A percentile compares a stretch with the other conserved stretches of the same genome.
Evolutionary conservation across 805 yeast species (phyloP).

Genomic region (Metschnikowia arizonensis): DNA sequence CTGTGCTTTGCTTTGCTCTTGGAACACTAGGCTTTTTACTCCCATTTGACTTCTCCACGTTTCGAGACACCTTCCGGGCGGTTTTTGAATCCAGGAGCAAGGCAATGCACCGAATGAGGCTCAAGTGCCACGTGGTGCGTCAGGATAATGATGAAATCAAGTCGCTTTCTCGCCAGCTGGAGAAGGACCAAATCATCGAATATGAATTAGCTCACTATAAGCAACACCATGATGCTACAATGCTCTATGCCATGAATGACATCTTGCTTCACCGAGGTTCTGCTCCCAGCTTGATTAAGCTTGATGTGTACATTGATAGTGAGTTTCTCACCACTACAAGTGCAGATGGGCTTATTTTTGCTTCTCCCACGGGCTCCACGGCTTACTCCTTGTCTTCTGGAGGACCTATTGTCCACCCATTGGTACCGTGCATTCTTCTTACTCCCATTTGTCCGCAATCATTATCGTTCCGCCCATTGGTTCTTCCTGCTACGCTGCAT

Average conservation of each 20-base stretch:
- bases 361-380: constrained; percentile 94
- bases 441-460: constrained; percentile 94
- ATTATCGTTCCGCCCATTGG: constrained; percentile 81
- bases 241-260: constrained; percentile 87
- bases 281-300: constrained; percentile 75
- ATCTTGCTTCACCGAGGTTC: constrained; percentile 84
- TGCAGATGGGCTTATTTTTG: constrained; percentile 81
- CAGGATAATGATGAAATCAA: constrained; percentile 12
- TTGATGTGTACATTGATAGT: constrained; percentile 83
- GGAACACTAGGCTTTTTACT: constrained; percentile 88
- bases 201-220: constrained; percentile 18
- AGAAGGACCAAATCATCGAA: constrained; percentile 14
- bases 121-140: constrained; percentile 68
- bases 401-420: constrained; percentile 88
- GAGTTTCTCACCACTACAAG: constrained; percentile 83
- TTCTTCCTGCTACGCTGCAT: constrained; percentile 75
- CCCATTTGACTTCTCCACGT: constrained; percentile 75
- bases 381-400: constrained; percentile 89
- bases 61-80: constrained; percentile 54
- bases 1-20: constrained; percentile 80
- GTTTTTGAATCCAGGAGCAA: constrained; percentile 67
- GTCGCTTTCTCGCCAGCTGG: constrained; percentile 4
- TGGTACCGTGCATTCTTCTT: constrained; percentile 73
- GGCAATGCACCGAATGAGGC: constrained; percentile 71
- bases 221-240: constrained; percentile 23